Base-by-base conservation (phyloP, 2,329 filamentous ascomycete species). In the Hypoxylon sp. region DNA sequence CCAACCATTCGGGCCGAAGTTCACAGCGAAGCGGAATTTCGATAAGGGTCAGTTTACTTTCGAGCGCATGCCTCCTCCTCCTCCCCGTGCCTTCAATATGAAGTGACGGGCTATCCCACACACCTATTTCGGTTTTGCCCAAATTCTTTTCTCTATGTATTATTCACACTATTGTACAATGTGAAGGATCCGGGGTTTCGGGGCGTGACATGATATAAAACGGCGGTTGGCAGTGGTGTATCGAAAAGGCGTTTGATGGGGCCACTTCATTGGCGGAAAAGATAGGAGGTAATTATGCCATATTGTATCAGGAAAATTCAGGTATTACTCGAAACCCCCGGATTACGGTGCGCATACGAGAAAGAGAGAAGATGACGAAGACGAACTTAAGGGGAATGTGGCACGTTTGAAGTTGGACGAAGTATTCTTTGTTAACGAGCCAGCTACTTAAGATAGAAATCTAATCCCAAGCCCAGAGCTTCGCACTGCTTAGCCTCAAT, bases 401-500 rank as follows among this genome's bases (percentile, higher is more conserved):
- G 8, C 16, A 40, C 8, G 16, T 40, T 40, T 20, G 36, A 40
- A 40, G 20, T 40, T 7, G 4, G 6, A 46, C 1, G 9, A n/a
- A 28, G n/a, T 3, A 46, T 16, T 30, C 8, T 46, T 46, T 8
- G 2, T 28, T 28, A 40, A 8, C 20, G 22, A 50, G 24, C 20
- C 14, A 50, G 24, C 22, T 71, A 65, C 67, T 30, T 56, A 16
- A 61, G 62, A 36, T 61, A 67, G 8, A 82, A 82, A 44, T 76
- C 74, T 52, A 84, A 69, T 7, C 80, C 79, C 66, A 85, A 77
- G 2, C 80, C 81, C 55, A 85, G 67, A 44, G 77, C 79, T 11
- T 78, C 77, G 66, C 85, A 88, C 76, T 87, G 84, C 70, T 80
- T 71, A 64, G 81, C 70, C 74, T 88, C 85, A 26, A 79, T 76